Conservation (phyloP, 1,139 yeast species). For the Candida gigantensis region DNA sequence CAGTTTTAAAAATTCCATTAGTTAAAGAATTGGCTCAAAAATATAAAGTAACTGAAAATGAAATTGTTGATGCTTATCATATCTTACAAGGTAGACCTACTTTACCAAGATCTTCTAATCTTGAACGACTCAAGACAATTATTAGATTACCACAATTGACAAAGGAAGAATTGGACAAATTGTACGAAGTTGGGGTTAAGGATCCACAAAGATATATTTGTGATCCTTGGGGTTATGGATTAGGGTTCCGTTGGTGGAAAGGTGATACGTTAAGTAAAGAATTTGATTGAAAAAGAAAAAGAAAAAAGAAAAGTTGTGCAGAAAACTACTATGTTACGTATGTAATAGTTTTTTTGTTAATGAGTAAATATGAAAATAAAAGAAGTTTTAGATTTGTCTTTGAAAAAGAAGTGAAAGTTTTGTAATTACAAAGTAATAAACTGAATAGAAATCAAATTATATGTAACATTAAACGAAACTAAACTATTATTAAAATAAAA, state of each 20-base stretch:
- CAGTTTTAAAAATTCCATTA: constrained; percentile 34
- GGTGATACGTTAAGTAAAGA: constrained; percentile 27
- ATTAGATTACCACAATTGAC: constrained; percentile 40
- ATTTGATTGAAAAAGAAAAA: constrained; percentile 14
- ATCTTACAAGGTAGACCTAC: constrained; percentile 33
- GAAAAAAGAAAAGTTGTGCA: background rate
- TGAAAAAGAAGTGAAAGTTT: too few species aligned
- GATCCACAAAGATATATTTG: constrained; percentile 40
- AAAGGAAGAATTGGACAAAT: constrained; percentile 39
- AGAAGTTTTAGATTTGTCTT: too few species aligned
- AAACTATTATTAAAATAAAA: too few species aligned
- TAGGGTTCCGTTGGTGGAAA: constrained; percentile 41
- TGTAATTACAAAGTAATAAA: too few species aligned
- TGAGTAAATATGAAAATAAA: too few species aligned
- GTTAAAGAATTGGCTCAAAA: constrained; percentile 33
- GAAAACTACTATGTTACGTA: too few species aligned
- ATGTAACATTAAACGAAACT: too few species aligned
- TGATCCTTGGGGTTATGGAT: constrained; percentile 40
- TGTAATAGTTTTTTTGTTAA: too few species aligned
- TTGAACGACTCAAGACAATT: constrained; percentile 34
- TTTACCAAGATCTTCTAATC: constrained; percentile 40
- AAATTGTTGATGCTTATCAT: constrained; percentile 40
- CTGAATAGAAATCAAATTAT: too few species aligned
- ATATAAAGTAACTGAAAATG: constrained; percentile 33
- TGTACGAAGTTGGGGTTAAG: constrained; percentile 45